Percentiles rank a stretch among this genome's conserved stretches.
Evolutionary conservation across 495 filamentous ascomycete species (phyloP).

Genomic region (Massariosphaeria phaeospora): DNA sequence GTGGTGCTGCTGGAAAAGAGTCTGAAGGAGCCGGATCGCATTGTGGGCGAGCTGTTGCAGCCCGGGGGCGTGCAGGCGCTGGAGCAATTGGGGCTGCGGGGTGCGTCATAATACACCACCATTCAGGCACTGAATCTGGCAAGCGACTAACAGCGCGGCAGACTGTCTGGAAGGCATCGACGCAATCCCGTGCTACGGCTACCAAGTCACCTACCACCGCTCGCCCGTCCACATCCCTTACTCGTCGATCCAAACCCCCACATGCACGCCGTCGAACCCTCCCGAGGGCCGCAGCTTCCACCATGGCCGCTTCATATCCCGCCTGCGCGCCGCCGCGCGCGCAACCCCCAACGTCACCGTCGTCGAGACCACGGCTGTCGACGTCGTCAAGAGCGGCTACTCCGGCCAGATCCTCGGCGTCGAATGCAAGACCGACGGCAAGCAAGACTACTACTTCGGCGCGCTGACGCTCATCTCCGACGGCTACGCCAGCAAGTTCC

Average conservation of each 20-base stretch:
- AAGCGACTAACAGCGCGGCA: conserved; percentile 2
- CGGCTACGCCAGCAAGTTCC: conserved; percentile 90
- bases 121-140: background rate
- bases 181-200: conserved; percentile 72
- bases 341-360: conserved; percentile 46
- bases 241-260: conserved; percentile 31
- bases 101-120: conserved; percentile 12
- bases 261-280: background rate
- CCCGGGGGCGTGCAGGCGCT: conserved; percentile 84
- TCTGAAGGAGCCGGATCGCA: conserved; percentile 90
- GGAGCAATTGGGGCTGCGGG: conserved; percentile 65
- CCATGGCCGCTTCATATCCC: conserved; percentile 45
- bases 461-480: conserved; percentile 84
- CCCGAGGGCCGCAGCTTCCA: conserved; percentile 46
- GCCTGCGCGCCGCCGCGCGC: conserved; percentile 38
- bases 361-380: conserved; percentile 47
- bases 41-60: conserved; percentile 92
- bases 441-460: conserved; percentile 71
- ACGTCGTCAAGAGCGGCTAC: conserved; percentile 43
- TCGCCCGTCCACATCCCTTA: conserved; percentile 78
- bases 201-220: conserved; percentile 80
- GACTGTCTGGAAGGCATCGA: conserved; percentile 89
- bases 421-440: conserved; percentile 57
- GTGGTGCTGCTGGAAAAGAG: conserved; percentile 86
- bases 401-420: conserved; percentile 63